Percentiles rank a stretch among this genome's conserved stretches.
Evolutionary conservation across 306 rosid species (phyloP).

Genomic region (Casuarina glauca): DNA sequence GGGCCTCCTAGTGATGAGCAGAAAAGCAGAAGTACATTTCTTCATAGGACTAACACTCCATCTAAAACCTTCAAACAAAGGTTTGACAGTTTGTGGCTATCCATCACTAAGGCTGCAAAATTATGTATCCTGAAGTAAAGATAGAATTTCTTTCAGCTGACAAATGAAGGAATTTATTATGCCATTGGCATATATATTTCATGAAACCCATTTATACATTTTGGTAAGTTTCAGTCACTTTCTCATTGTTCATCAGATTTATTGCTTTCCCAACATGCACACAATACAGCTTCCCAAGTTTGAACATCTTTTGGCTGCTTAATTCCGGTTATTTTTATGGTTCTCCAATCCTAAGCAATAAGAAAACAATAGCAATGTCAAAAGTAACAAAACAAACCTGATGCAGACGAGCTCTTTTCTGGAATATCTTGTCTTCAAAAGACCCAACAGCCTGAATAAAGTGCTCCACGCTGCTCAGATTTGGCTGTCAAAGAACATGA

Average conservation of each 20-base stretch:
- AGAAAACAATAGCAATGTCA: not conserved
- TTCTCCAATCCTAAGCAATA: not conserved
- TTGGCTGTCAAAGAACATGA: constrained; percentile 51
- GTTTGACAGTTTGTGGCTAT: not conserved
- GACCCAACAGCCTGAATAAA: constrained; percentile 96
- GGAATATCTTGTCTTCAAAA: constrained; percentile 85
- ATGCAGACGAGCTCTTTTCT: constrained; percentile 81
- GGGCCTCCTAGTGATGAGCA: not conserved
- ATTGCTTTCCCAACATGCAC: not conserved
- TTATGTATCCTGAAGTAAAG: not conserved
- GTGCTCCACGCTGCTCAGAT: constrained; percentile 73
- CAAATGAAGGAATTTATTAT: too few species aligned
- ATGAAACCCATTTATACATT: too few species aligned
- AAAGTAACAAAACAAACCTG: constrained; percentile 54
- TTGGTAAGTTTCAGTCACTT: too few species aligned
- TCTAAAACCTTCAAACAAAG: not conserved
- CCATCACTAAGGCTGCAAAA: not conserved
- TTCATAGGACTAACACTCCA: not conserved
- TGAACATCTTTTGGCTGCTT: not conserved
- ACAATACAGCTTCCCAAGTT: not conserved
- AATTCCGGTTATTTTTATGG: not conserved
- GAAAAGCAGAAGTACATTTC: not conserved
- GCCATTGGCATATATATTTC: too few species aligned
- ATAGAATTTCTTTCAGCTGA: not conserved
- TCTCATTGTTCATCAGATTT: too few species aligned